Evolutionary conservation across 345 rosid species (phyloP), one percentile per base, ranked within the genome.

Genomic region (Eucalyptus regnans): DNA sequence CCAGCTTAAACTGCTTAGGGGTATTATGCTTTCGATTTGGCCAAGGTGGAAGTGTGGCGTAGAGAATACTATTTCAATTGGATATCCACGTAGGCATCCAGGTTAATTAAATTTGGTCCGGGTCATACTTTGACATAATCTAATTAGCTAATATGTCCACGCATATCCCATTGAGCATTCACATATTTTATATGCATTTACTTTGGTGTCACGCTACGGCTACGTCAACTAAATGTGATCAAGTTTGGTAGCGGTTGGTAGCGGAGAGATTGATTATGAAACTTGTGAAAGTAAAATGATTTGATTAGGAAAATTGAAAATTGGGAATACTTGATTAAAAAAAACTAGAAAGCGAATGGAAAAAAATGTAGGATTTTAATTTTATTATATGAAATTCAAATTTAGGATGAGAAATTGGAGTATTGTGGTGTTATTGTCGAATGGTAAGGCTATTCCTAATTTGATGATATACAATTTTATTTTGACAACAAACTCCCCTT

Each of bases 161-260:
- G 17, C 44, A 8, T 3, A 9, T 68, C 44, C 7, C 12, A 0
- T 1, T 33, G 44, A 37, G 12, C 13, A 68, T 68, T 9, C 3
- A 3, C 13, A 17, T 33, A 5, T 9, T 5, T 68, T 33, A 71
- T 18, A 3, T 0, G 25, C 23, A 18, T 37, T 33, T 7, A 64
- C 33, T 29, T 60, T 6, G 18, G 37, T 4, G 4, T 13, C 1
- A 27, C 43, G 2, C 13, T 7, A 18, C 1, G 2, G 46, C 25
- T 20, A 71, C 2, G 7, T 33, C 46, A 18, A 71, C 25, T 18
- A 7, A 71, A 71, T 37, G 23, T 18, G 25, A 18, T 71, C 7
- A 7, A 12, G 43, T 71, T 71, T 71, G 81, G 23, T 37, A 22
- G 1, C 3, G 4, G 14, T 37, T 71, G 81, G 23, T 37, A 22